Percentiles rank a stretch among this genome's conserved stretches.
phyloP scores from a whole-genome alignment of 345 rosid species.

The Lagerstroemia speciosa region DNA sequence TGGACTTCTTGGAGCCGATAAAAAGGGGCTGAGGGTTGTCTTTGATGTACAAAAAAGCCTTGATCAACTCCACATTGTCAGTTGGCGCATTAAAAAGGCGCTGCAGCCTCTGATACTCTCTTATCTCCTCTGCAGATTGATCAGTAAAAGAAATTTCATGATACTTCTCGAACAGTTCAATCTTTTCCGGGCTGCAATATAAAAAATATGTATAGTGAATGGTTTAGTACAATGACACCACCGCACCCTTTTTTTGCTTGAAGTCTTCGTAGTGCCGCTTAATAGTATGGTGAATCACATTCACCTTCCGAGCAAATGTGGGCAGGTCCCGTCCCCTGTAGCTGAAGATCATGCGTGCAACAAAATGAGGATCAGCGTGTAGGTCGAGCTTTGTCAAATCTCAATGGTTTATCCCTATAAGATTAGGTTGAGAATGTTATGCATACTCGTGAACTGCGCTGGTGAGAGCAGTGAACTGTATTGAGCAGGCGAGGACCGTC shows the following conservation, averaged over 20 bases:
- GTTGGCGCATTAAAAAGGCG: slow-evolving; percentile 16
- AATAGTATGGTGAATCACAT: slow-evolving; percentile 11
- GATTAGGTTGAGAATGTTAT: not conserved
- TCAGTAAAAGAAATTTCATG: not conserved
- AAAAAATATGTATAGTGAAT: not conserved
- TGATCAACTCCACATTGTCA: slow-evolving; percentile 35
- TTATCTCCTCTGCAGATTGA: slow-evolving; percentile 26
- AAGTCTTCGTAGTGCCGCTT: slow-evolving; percentile 5
- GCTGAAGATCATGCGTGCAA: not conserved
- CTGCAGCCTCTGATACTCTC: slow-evolving; percentile 21
- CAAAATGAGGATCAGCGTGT: not conserved
- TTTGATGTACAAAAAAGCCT: slow-evolving; percentile 27
- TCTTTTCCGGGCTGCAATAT: not conserved
- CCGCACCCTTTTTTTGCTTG: slow-evolving; percentile 11
- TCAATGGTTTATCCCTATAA: not conserved
- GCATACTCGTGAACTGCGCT: slow-evolving; percentile 3
- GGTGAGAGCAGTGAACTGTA: slow-evolving; percentile 11
- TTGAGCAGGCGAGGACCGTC: slow-evolving; percentile 8
- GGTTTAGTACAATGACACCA: not conserved
- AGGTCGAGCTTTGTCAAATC: not conserved
- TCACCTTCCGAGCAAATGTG: slow-evolving; percentile 2
- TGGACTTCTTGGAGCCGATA: slow-evolving; percentile 25
- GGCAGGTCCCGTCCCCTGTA: slow-evolving; percentile 6
- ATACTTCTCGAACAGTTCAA: not conserved
- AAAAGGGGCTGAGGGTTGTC: slow-evolving; percentile 33